Conservation (phyloP, 345 rosid genomes). For the Iberis pinnata region DNA sequence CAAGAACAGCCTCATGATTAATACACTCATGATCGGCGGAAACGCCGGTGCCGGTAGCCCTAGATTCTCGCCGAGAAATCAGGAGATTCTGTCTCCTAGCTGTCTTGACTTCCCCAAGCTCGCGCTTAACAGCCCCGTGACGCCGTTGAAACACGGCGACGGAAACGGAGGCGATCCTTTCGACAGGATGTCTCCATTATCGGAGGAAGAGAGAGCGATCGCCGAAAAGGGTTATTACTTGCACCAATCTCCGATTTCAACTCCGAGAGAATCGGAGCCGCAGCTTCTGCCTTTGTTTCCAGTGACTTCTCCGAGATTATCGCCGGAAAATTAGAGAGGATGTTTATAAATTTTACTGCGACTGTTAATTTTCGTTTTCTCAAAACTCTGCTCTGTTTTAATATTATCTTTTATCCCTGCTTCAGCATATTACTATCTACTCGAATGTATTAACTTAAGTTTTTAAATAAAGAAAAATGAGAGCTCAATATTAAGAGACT, state of each 20-base stretch:
- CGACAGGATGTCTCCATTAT: conserved; percentile 52
- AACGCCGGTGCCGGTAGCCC: conserved; percentile 34
- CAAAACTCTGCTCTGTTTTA: conserved; percentile 9
- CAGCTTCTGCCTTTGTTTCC: conserved; percentile 87
- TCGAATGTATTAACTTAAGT: background rate
- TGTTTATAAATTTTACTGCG: conserved; percentile 17
- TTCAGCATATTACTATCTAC: conserved; percentile 4
- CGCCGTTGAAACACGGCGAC: conserved; percentile 42
- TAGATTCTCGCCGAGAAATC: conserved; percentile 58
- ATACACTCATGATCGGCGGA: conserved; percentile 45
- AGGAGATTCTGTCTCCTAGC: conserved; percentile 84
- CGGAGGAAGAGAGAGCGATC: conserved; percentile 85
- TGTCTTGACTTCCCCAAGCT: conserved; percentile 89
- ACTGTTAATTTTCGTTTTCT: conserved; percentile 15
- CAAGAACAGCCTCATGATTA: conserved; percentile 81
- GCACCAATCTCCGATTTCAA: conserved; percentile 85
- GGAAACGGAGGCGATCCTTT: conserved; percentile 51
- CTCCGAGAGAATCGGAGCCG: conserved; percentile 88
- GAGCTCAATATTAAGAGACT: background rate
- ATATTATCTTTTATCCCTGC: background rate
- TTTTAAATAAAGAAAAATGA: background rate
- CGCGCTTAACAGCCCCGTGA: conserved; percentile 85
- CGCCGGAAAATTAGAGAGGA: conserved; percentile 22
- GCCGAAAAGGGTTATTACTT: conserved; percentile 83
- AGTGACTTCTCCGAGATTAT: conserved; percentile 66